phyloP scores from a whole-genome alignment of 805 yeast species.

The Saccharomycopsis synnaedendra region DNA sequence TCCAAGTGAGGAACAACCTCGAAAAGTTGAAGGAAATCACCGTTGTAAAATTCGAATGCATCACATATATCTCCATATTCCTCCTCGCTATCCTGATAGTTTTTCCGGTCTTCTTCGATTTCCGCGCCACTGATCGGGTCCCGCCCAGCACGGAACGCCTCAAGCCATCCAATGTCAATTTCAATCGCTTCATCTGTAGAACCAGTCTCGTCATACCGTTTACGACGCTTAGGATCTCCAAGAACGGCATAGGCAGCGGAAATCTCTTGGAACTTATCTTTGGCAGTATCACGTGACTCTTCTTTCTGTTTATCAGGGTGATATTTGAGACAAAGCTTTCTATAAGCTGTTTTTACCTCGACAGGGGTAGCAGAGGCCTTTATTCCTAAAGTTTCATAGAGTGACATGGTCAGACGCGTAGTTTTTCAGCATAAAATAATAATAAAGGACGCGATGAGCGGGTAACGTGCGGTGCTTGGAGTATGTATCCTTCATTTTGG shows the following conservation, averaged over 20 bases:
- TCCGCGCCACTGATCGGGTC: conserved; percentile 27
- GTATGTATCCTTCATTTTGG: background rate
- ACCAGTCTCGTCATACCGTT: conserved; percentile 62
- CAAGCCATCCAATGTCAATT: conserved; percentile 28
- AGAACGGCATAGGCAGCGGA: conserved; percentile 68
- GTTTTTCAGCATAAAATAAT: background rate
- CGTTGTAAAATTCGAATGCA: conserved; percentile 45
- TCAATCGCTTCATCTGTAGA: conserved; percentile 31
- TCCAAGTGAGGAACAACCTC: conserved; percentile 74
- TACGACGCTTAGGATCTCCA: conserved; percentile 43
- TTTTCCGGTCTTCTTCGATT: conserved; percentile 56
- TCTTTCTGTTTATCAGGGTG: conserved; percentile 63
- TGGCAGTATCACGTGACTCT: conserved; percentile 21
- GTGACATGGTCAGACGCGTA: conserved; percentile 40
- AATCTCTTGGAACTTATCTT: conserved; percentile 45
- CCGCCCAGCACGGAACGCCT: conserved; percentile 51
- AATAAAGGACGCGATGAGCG: background rate
- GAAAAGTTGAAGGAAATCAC: conserved; percentile 59
- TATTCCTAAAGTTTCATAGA: conserved; percentile 44
- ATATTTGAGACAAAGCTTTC: conserved; percentile 46
- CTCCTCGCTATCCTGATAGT: conserved; percentile 52
- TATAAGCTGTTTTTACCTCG: conserved; percentile 56
- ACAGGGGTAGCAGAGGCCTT: conserved; percentile 30
- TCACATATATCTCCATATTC: conserved; percentile 53
- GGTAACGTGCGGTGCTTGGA: too few relatives aligned